These are phyloP conservation scores for Protomyces macrosporus DNA, from an alignment of 1,139 yeast species.

Conservation along the genomic window DNA sequence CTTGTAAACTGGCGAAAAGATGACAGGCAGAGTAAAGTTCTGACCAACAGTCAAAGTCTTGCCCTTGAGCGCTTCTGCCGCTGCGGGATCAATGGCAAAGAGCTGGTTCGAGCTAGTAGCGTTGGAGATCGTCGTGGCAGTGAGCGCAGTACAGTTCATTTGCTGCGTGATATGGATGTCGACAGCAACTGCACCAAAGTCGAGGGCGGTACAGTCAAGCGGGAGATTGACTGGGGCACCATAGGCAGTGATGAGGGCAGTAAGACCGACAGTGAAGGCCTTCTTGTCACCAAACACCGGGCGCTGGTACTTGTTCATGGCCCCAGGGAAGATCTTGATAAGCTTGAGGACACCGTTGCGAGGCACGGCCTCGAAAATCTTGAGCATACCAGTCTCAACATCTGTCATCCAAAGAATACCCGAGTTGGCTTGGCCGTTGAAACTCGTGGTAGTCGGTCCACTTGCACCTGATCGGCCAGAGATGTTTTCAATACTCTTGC, in stretches of 20 bases:
- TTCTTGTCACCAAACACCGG: slow-evolving; percentile 4
- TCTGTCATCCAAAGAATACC: slow-evolving; percentile 12
- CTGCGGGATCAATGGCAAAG: background rate
- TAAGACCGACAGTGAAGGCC: background rate
- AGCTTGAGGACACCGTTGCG: background rate
- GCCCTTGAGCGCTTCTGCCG: background rate
- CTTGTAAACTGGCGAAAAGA: slow-evolving; percentile 8
- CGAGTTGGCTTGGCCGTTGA: background rate
- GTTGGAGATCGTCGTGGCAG: background rate
- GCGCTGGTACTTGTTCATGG: slow-evolving; percentile 1
- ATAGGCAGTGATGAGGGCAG: background rate
- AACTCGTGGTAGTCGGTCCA: background rate
- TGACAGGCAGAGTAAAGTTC: background rate
- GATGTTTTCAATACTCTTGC: background rate
- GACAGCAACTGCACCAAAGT: background rate
- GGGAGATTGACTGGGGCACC: slow-evolving; percentile 10
- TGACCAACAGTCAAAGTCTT: slow-evolving; percentile 1
- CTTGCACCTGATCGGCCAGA: slow-evolving; percentile 14
- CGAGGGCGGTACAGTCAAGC: background rate
- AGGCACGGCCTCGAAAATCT: background rate
- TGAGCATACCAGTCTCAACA: slow-evolving; percentile 6
- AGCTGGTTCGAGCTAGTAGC: background rate
- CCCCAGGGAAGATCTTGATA: background rate
- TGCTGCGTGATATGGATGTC: background rate
- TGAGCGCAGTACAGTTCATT: background rate